Conservation (phyloP, 108 stramenopile species). For the Cyclotella sp. region DNA sequence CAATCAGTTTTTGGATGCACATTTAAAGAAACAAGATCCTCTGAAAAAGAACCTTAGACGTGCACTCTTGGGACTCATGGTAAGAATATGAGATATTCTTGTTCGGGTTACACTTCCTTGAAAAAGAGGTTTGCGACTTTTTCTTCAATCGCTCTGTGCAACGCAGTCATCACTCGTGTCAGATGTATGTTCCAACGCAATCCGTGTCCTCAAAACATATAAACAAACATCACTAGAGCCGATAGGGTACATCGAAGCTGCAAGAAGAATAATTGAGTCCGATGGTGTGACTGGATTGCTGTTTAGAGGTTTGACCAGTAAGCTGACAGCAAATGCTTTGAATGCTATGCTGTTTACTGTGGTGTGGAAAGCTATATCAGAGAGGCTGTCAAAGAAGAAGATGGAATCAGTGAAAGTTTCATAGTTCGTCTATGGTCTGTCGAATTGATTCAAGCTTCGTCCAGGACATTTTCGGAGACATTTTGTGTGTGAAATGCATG, state of each 20-base stretch:
- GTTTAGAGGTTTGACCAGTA: conserved; percentile 58
- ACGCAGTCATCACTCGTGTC: conserved; percentile 62
- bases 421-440: not conserved
- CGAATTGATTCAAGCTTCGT: not conserved
- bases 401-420: conserved; percentile 16
- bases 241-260: conserved; percentile 68
- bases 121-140: not conserved
- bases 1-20: conserved; percentile 64
- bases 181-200: conserved; percentile 83
- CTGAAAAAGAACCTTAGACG: conserved; percentile 52
- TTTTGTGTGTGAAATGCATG: not conserved
- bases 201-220: conserved; percentile 91
- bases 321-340: conserved; percentile 62
- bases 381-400: conserved; percentile 45
- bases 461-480: not conserved
- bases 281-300: conserved; percentile 52
- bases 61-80: conserved; percentile 69
- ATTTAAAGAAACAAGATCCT: conserved; percentile 50
- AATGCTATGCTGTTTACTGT: conserved; percentile 62
- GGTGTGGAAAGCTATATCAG: conserved; percentile 65
- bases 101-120: no score
- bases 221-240: conserved; percentile 85
- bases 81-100: not conserved
- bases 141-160: not conserved
- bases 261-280: conserved; percentile 40